phyloP scores from a whole-genome alignment of 2,329 filamentous ascomycete species.

The Cladosporium cucumerinum region DNA sequence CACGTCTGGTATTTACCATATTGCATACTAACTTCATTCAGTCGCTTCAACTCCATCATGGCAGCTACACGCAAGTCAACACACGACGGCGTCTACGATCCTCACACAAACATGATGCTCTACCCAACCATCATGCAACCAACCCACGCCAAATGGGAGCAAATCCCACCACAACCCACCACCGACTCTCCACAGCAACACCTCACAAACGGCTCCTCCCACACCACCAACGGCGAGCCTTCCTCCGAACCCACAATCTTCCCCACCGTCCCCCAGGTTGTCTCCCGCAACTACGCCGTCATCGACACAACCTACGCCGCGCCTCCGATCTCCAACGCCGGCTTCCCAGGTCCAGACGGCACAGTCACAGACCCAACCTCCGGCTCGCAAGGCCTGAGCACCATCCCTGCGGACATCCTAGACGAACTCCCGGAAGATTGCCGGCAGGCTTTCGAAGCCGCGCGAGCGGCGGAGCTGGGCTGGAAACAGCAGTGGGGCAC shows the following conservation, averaged over 20 bases:
- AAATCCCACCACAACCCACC: constrained; percentile 49
- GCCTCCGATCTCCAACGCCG: constrained; percentile 56
- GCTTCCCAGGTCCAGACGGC: constrained; percentile 58
- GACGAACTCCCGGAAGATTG: constrained; percentile 68
- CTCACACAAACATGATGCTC: constrained; percentile 89
- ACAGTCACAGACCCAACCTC: constrained; percentile 44
- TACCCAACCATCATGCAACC: constrained; percentile 87
- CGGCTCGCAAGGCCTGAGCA: constrained; percentile 56
- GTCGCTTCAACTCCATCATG: constrained; percentile 78
- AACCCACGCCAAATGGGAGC: constrained; percentile 78
- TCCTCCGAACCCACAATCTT: constrained; percentile 6
- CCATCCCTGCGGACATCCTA: constrained; percentile 62
- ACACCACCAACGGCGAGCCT: constrained; percentile 13
- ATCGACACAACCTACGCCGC: constrained; percentile 59
- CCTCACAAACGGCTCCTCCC: constrained; percentile 18
- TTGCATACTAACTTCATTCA: constrained; percentile 39
- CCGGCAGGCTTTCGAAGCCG: constrained; percentile 66
- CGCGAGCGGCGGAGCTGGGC: constrained; percentile 59
- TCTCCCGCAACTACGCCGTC: constrained; percentile 61
- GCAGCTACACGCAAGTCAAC: constrained; percentile 66
- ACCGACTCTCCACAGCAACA: constrained; percentile 25
- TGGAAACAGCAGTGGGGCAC: constrained; percentile 75
- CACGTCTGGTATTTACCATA: constrained; percentile 17
- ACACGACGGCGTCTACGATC: constrained; percentile 78
- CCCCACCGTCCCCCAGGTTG: constrained; percentile 49